Evolutionary conservation across 2,329 filamentous ascomycete species (phyloP).

Genomic region (Paecilomyces dactylethromorphus): DNA sequence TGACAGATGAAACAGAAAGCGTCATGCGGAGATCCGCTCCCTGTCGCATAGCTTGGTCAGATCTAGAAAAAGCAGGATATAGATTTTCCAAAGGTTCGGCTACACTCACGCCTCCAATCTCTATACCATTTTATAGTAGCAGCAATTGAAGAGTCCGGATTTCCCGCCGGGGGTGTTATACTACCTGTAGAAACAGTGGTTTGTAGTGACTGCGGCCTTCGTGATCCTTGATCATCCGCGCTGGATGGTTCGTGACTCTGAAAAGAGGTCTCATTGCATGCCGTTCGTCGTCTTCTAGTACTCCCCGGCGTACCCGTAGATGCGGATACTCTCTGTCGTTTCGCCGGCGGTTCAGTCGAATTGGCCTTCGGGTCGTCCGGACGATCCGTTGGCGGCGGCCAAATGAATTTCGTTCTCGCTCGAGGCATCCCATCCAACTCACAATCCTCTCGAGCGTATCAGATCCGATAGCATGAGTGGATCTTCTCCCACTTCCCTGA

Average conservation of each 20-base stretch:
- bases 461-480: no score
- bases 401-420: conserved; percentile 9
- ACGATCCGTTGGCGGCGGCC: conserved; percentile 3
- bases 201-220: no score
- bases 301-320: not conserved
- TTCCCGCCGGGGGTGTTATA: not conserved
- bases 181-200: no score
- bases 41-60: conserved; percentile 1
- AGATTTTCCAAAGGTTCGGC: not conserved
- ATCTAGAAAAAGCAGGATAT: not conserved
- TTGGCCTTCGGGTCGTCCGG: not conserved
- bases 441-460: not conserved
- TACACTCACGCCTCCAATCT: conserved; percentile 7
- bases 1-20: conserved; percentile 7
- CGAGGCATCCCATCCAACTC: conserved; percentile 4
- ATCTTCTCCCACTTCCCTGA: no score
- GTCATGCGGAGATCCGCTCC: conserved; percentile 5
- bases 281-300: not conserved
- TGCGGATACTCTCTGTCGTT: conserved; percentile 1
- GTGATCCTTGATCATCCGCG: no score
- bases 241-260: no score
- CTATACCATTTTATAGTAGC: not conserved
- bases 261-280: no score
- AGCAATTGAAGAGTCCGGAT: not conserved
- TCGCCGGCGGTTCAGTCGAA: conserved; percentile 2